Evolutionary conservation across 371 early-diverging fungal species (phyloP).

Genomic region (Mucor mucedo): DNA sequence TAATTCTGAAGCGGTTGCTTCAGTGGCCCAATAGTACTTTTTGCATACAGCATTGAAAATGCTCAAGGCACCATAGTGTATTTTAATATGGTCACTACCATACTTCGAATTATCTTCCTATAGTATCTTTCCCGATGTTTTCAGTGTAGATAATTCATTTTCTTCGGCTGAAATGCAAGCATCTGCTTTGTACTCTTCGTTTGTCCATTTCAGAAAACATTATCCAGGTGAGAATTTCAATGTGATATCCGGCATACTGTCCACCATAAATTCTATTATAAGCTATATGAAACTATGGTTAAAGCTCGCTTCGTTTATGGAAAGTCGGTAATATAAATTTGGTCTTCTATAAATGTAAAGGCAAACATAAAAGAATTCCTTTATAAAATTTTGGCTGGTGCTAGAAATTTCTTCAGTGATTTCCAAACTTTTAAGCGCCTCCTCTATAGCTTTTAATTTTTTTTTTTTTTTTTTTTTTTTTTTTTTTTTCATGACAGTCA

Average conservation of each 20-base stretch:
- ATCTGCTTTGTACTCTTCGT: constrained; percentile 20
- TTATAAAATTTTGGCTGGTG: constrained; percentile 4
- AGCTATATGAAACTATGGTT: constrained; percentile 15
- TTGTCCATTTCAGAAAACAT: constrained; percentile 6
- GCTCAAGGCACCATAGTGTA: constrained; percentile 8
- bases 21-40: constrained; percentile 8
- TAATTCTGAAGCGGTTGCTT: constrained; percentile 1
- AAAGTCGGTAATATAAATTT: constrained; percentile 6
- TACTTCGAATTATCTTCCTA: constrained; percentile 7
- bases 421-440: constrained; percentile 5
- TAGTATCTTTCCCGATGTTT: constrained; percentile 7
- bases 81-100: constrained; percentile 17
- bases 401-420: constrained; percentile 1
- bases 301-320: constrained; percentile 12
- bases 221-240: constrained; percentile 9
- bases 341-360: constrained; percentile 2
- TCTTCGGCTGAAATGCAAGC: constrained; percentile 7
- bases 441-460: constrained; percentile 9
- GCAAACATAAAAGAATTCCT: constrained; percentile 11
- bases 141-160: constrained; percentile 3
- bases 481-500: neutral
- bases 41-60: constrained; percentile 16
- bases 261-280: constrained; percentile 8
- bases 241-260: neutral
- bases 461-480: constrained; percentile 1